Evolutionary conservation across 129 eudicot genomes (phyloP).

Genomic region (Flaveria robusta): DNA sequence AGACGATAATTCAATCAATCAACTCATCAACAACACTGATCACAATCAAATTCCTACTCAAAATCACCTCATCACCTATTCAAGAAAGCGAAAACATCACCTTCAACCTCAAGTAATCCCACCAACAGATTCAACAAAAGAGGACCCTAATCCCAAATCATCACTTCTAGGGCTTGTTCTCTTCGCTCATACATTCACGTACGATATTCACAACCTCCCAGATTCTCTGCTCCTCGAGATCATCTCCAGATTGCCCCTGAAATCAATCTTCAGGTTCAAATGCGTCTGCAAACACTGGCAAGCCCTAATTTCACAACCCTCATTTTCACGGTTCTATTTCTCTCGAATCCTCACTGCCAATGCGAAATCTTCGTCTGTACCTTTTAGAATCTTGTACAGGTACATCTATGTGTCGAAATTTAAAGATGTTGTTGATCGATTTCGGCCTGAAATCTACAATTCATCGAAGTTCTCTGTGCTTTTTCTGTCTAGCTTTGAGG

Average conservation of each 20-base stretch:
- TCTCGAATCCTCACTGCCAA: slow-evolving; percentile 11
- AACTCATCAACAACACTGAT: no score
- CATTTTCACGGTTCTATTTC: slow-evolving; percentile 36
- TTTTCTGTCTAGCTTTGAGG: slow-evolving; percentile 52
- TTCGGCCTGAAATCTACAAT: slow-evolving; percentile 48
- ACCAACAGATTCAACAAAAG: not conserved
- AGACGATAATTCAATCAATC: not conserved
- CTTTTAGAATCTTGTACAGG: slow-evolving; percentile 46
- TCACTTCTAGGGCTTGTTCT: slow-evolving; percentile 36
- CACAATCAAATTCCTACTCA: not conserved
- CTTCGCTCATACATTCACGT: slow-evolving; percentile 24
- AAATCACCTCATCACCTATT: slow-evolving; percentile 10
- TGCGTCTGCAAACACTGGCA: slow-evolving; percentile 53
- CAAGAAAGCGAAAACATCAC: slow-evolving; percentile 29
- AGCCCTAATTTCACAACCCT: slow-evolving; percentile 45
- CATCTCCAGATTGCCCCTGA: slow-evolving; percentile 41
- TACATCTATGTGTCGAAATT: slow-evolving; percentile 50
- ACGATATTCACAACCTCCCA: slow-evolving; percentile 41
- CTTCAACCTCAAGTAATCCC: slow-evolving; percentile 27
- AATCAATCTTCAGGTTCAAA: slow-evolving; percentile 48
- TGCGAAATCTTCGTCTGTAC: not conserved
- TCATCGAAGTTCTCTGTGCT: slow-evolving; percentile 42
- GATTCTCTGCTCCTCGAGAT: slow-evolving; percentile 47
- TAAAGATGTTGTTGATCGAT: slow-evolving; percentile 42
- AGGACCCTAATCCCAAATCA: slow-evolving; percentile 24